Conservation (phyloP, 2,329 filamentous ascomycete genomes). For the Aspergillus hiratsukae region DNA sequence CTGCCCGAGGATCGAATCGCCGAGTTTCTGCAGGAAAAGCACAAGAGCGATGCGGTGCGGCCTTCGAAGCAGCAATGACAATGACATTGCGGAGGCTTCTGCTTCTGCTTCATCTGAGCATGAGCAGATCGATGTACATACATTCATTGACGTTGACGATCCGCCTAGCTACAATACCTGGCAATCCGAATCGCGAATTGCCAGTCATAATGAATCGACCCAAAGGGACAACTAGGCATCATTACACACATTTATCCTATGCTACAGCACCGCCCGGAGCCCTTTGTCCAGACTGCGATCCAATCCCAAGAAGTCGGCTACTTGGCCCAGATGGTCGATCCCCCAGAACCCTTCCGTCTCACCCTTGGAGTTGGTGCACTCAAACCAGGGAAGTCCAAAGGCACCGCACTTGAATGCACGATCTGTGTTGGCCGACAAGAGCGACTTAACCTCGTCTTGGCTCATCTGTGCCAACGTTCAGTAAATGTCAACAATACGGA, state of each 20-base stretch:
- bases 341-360: constrained; percentile 56
- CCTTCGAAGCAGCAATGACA: constrained; percentile 6
- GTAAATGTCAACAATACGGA: not conserved
- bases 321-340: constrained; percentile 55
- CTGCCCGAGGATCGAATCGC: constrained; percentile 28
- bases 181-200: not conserved
- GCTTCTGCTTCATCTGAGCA: not conserved
- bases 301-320: constrained; percentile 51
- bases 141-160: not conserved
- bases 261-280: constrained; percentile 26
- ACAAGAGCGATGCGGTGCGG: constrained; percentile 20
- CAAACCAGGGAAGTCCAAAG: constrained; percentile 60
- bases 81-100: not conserved
- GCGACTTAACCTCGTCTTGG: constrained; percentile 43
- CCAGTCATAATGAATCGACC: not conserved
- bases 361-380: constrained; percentile 51
- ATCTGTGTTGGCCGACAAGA: constrained; percentile 48
- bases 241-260: not conserved
- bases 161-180: not conserved
- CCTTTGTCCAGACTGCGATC: constrained; percentile 33
- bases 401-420: constrained; percentile 50
- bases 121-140: constrained; percentile 1
- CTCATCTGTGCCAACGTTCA: constrained; percentile 15
- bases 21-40: constrained; percentile 29
- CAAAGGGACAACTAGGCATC: not conserved